These are phyloP conservation scores for Lentinula novae-zelandiae DNA, from an alignment of 1,284 basidiomycete genomes.

Conservation along the genomic window DNA sequence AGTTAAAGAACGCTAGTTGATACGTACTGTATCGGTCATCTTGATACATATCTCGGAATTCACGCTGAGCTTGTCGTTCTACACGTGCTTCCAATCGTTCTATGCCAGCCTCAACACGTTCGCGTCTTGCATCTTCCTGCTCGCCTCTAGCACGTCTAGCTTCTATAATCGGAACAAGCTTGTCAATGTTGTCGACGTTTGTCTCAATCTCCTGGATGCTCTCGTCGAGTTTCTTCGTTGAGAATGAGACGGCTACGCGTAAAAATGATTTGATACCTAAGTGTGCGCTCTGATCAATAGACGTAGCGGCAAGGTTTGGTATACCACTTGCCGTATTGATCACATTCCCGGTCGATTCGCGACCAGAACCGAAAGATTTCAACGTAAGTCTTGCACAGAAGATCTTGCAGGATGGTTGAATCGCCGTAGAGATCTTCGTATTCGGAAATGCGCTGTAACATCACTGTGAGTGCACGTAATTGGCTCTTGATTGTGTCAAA, in stretches of 20 bases:
- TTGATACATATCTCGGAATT: slow-evolving; percentile 9
- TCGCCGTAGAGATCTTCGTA: slow-evolving; percentile 17
- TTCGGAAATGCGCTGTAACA: slow-evolving; percentile 12
- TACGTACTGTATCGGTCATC: slow-evolving; percentile 13
- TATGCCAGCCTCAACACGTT: not conserved
- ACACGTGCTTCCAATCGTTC: slow-evolving; percentile 2
- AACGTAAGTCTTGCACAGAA: slow-evolving; percentile 18
- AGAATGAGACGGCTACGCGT: slow-evolving; percentile 10
- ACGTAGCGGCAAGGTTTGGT: not conserved
- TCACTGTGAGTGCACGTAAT: slow-evolving; percentile 5
- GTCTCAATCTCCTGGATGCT: slow-evolving; percentile 17
- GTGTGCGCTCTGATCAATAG: not conserved
- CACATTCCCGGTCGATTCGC: slow-evolving; percentile 20
- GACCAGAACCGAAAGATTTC: slow-evolving; percentile 22
- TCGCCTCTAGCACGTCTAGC: slow-evolving; percentile 8
- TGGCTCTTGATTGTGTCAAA: slow-evolving; percentile 18
- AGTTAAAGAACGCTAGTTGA: no score
- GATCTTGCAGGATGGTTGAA: slow-evolving; percentile 15
- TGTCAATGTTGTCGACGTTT: slow-evolving; percentile 13
- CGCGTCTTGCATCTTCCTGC: not conserved
- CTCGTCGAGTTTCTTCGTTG: slow-evolving; percentile 15
- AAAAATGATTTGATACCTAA: slow-evolving; percentile 7
- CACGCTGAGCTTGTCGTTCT: not conserved
- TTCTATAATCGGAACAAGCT: slow-evolving; percentile 15
- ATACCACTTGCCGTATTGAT: slow-evolving; percentile 11